Evolutionary conservation across 2,329 filamentous ascomycete species (phyloP).

Genomic region (Venturia aucupariae): DNA sequence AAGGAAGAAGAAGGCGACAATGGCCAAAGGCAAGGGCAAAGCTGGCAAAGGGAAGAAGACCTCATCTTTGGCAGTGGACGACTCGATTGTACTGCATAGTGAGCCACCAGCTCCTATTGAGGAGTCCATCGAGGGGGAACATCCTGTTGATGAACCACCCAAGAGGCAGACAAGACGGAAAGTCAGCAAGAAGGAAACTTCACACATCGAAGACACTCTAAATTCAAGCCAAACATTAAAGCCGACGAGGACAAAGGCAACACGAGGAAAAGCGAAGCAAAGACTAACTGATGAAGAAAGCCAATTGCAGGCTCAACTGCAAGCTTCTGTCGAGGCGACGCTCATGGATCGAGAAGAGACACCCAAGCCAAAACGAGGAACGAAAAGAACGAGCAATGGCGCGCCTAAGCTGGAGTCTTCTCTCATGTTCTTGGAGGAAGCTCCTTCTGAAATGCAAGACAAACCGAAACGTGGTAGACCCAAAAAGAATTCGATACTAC

Average conservation of each 20-base stretch:
- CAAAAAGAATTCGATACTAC: background rate
- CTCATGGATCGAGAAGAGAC: constrained; percentile 11
- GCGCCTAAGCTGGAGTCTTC: constrained; percentile 20
- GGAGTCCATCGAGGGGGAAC: constrained; percentile 1
- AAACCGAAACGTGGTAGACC: constrained; percentile 13
- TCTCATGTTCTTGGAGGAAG: constrained; percentile 20
- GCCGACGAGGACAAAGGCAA: constrained; percentile 14
- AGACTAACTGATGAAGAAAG: constrained; percentile 20
- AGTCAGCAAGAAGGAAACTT: background rate
- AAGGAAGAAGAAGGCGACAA: constrained; percentile 32
- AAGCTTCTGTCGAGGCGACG: constrained; percentile 16
- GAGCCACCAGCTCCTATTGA: constrained; percentile 14
- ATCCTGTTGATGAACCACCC: constrained; percentile 15
- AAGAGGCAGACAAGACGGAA: constrained; percentile 14
- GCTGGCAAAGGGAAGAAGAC: constrained; percentile 16
- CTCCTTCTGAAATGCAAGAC: constrained; percentile 45
- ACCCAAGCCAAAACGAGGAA: constrained; percentile 20
- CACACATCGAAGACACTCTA: constrained; percentile 12
- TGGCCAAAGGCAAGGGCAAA: constrained; percentile 23
- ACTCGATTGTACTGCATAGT: constrained; percentile 23
- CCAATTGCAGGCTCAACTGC: constrained; percentile 22
- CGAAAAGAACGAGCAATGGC: constrained; percentile 32
- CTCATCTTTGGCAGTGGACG: constrained; percentile 7
- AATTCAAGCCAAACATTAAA: constrained; percentile 5
- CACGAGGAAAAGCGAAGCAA: constrained; percentile 24